phyloP scores from a whole-genome alignment of 148 eudicot species.

The Gaultheria prostrata region DNA sequence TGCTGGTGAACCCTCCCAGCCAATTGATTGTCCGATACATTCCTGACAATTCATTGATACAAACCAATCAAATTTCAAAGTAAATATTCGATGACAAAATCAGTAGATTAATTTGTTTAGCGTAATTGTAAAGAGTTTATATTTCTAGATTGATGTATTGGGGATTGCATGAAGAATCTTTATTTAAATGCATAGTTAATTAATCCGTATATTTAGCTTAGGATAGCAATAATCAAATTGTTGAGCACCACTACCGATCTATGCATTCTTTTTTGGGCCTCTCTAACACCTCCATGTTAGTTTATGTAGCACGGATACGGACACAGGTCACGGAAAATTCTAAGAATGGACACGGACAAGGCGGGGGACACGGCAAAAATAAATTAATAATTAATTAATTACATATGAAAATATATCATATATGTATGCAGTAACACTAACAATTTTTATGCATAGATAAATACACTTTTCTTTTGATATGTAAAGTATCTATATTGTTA shows the following conservation, averaged over 20 bases:
- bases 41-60: slow-evolving; percentile 10
- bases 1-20: slow-evolving; percentile 10
- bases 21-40: slow-evolving; percentile 31
- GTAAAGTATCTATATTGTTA: too few species aligned
- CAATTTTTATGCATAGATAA: too few species aligned
- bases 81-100: not conserved
- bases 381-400: too few species aligned
- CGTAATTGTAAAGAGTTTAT: not conserved
- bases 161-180: not conserved
- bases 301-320: too few species aligned
- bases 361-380: too few species aligned
- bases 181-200: not conserved
- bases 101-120: not conserved
- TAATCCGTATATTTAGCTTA: not conserved
- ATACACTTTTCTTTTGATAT: too few species aligned
- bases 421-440: too few species aligned
- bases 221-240: not conserved
- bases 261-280: not conserved
- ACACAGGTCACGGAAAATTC: too few species aligned
- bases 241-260: not conserved
- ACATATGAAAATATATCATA: too few species aligned
- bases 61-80: not conserved
- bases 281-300: too few species aligned
- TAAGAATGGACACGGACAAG: too few species aligned
- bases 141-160: not conserved